Percentiles rank a stretch among this genome's conserved stretches.
These are phyloP conservation scores for Piper betle DNA, from an alignment of 164 flowering plant genomes.

Conservation along the genomic window DNA sequence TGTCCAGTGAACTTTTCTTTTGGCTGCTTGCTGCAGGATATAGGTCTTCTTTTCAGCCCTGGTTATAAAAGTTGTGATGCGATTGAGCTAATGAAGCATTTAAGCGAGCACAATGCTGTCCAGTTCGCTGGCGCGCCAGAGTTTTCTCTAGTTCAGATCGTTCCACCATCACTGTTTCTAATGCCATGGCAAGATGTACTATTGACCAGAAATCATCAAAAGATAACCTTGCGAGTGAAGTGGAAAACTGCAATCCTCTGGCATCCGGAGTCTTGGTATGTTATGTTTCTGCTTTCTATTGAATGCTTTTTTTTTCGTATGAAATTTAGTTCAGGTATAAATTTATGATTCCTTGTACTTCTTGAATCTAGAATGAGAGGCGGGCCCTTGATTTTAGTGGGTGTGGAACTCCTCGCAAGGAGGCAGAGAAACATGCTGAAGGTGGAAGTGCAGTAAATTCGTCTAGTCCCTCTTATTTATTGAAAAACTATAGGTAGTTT, in stretches of 20 bases:
- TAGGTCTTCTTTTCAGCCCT: constrained; percentile 64
- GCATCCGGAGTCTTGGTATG: constrained; percentile 37
- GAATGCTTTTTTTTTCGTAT: neutral
- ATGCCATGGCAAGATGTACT: constrained; percentile 16
- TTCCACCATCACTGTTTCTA: constrained; percentile 17
- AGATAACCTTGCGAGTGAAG: constrained; percentile 16
- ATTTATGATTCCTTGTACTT: neutral
- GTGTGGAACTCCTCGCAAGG: constrained; percentile 63
- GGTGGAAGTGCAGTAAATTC: constrained; percentile 4
- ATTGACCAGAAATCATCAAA: constrained; percentile 9
- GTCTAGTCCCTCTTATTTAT: neutral
- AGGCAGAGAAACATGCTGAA: constrained; percentile 22
- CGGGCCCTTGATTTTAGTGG: constrained; percentile 89
- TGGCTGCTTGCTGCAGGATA: constrained; percentile 37
- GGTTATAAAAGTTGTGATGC: constrained; percentile 77
- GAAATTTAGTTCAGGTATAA: neutral
- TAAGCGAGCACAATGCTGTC: constrained; percentile 64
- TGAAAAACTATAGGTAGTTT: neutral
- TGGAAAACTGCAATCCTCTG: constrained; percentile 14
- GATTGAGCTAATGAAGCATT: constrained; percentile 67
- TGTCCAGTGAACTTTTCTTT: neutral
- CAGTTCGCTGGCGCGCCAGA: constrained; percentile 67
- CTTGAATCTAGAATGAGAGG: constrained; percentile 24
- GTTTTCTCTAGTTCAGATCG: constrained; percentile 55
- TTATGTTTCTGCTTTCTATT: neutral